These are phyloP conservation scores for Rubia occidens DNA, from an alignment of 305 asterid species.

Conservation along the genomic window DNA sequence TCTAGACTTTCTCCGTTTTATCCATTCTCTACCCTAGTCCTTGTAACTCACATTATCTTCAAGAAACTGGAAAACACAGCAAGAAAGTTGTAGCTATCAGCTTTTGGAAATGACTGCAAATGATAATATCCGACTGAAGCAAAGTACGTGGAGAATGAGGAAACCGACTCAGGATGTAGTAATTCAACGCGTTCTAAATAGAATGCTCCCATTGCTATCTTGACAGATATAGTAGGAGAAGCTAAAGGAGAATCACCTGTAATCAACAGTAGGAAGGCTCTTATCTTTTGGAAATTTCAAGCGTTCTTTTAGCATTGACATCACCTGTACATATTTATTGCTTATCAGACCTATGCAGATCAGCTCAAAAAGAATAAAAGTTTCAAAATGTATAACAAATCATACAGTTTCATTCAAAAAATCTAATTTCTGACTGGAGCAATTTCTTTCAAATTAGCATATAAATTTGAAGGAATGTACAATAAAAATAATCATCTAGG, in stretches of 20 bases:
- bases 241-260: slow-evolving; percentile 41
- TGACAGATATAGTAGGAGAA: slow-evolving; percentile 5
- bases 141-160: slow-evolving; percentile 1
- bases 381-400: neutral
- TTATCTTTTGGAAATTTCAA: slow-evolving; percentile 47
- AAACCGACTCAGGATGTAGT: neutral
- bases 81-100: neutral
- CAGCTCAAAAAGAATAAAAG: neutral
- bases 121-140: neutral
- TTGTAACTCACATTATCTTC: neutral
- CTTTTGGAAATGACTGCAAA: neutral
- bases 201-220: neutral
- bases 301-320: slow-evolving; percentile 75
- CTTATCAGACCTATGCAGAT: slow-evolving; percentile 19
- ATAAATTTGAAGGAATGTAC: neutral
- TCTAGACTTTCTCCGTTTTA: neutral
- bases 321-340: slow-evolving; percentile 46
- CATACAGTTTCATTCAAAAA: neutral
- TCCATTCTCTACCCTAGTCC: neutral
- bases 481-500: neutral
- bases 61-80: neutral
- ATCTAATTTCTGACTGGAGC: neutral
- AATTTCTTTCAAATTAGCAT: neutral
- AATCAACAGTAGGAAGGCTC: slow-evolving; percentile 75
- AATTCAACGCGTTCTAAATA: neutral